These are phyloP conservation scores for Choiromyces venosus DNA, from an alignment of 495 filamentous ascomycete genomes.

Conservation along the genomic window DNA sequence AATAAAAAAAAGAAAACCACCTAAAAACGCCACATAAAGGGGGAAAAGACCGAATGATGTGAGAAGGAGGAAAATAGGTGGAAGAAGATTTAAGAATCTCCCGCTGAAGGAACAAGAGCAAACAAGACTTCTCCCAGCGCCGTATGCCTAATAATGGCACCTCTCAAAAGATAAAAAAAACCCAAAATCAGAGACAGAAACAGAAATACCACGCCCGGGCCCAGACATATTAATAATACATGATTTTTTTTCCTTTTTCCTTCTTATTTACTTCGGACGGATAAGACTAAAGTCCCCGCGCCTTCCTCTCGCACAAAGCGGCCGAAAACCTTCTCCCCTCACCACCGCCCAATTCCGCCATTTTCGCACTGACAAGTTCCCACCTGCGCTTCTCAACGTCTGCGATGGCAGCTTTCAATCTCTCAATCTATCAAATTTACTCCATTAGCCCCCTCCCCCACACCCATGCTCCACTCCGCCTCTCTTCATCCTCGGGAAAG, in stretches of 20 bases:
- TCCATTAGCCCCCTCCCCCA: not conserved
- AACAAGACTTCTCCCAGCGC: not conserved
- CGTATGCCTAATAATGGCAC: not conserved
- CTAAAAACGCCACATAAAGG: not conserved
- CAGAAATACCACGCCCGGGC: not conserved
- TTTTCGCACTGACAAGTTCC: conserved; percentile 9
- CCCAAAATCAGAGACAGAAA: not conserved
- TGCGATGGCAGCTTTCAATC: conserved; percentile 8
- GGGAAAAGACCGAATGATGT: not conserved
- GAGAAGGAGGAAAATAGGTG: not conserved
- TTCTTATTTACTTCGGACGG: not conserved
- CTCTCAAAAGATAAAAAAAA: not conserved
- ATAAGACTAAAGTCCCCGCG: not conserved
- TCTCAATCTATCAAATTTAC: conserved; percentile 8
- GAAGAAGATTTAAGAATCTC: not conserved
- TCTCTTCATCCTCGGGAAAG: not conserved
- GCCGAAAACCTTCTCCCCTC: conserved; percentile 5
- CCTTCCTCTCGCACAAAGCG: conserved; percentile 9
- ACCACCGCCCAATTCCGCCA: conserved; percentile 3
- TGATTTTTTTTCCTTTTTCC: not conserved
- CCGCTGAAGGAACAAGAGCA: not conserved
- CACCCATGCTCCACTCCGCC: not conserved
- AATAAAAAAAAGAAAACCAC: not conserved
- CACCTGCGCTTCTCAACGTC: conserved; percentile 12
- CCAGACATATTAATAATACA: not conserved